Base-by-base conservation (phyloP, 176 grass and related monocot species). In the Eremochloa ophiuroides region DNA sequence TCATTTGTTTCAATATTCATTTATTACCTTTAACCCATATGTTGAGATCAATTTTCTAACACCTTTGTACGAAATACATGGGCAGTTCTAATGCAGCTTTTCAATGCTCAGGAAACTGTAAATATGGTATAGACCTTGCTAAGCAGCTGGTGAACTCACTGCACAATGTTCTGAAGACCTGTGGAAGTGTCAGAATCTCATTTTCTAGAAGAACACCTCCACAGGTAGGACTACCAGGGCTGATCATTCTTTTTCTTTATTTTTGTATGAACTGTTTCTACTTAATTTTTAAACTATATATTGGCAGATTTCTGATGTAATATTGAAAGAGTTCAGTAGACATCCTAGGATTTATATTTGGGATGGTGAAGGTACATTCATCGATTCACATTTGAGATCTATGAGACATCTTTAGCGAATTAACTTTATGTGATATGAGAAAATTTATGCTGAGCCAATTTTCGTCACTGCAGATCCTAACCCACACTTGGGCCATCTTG, bases 131-230 rank as follows among this genome's bases (percentile, higher is more conserved):
- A 50, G 87, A 89, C 47, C 90, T 98, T 76, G 90, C 86, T 64
- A 84, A 76, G 59, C 84, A 98, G 75, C 76, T 98, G 59, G 66
- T 98, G 43, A 88, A 28, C 60, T 93, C 96, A 63, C 42, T 98
- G 30, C 67, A 88, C 16, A 93, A 93, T 71, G 88, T 86, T 69
- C 33, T 88, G 22, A 70, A 90, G 73, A 98, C 85, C 29, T 95
- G 90, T 93, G 96, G 92, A 80, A 93, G 88, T 69, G 90, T 91
- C 29, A 95, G 92, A 82, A 86, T 98, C 83, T 95, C 96, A 39
- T 98, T 98, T 82, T 98, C 96, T 39, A 93, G 96, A 79, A 95
- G 96, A 90, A 98, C 96, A 27, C 90, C 93, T 64, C 55, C 13
- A 82, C 93, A 95, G 84, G 92, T 98, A 81, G 15, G 47, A 73